Base-by-base conservation (phyloP, 331 rosid species). In the Telfairia occidentalis region DNA sequence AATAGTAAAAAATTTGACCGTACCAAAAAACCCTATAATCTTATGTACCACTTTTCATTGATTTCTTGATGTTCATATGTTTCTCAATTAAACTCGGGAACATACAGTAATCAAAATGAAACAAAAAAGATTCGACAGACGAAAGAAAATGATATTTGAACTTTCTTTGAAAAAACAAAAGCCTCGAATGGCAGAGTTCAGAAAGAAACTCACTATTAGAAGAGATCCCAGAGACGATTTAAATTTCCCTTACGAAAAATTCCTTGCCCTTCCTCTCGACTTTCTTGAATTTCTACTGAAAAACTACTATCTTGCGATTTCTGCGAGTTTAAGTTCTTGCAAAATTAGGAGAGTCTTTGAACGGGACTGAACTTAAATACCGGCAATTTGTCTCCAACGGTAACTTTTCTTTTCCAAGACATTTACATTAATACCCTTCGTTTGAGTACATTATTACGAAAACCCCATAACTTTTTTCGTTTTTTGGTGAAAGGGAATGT, bases 21-120 rank as follows among this genome's bases (percentile, higher is more conserved):
- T 5, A 70, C 37, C n/a, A n/a, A n/a, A 15, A 71, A 71, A 71
- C 75, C 75, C 75, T 71, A 71, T 0, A 16, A 71, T 46, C 43
- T 71, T 71, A 18, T 71, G 13, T 0, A 46, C 8, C 55, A 1
- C 7, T 16, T 45, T 7, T 48, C 59, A 16, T 9, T 60, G 2
- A 70, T 48, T 71, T 71, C 76, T 29, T 70, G 15, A 0, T 59
- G 37, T 18, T 18, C 43, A 61, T 61, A 43, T 61, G 24, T 61
- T 61, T 61, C 24, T 3, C 24, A 45, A n/a, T 13, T 69, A 43
- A 45, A 26, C 24, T 26, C 2, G 30, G 16, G 6, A 69, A 15
- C 40, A 45, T 7, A 69, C 74, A 69, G 54, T 6, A 45, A 13
- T 26, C 24, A 16, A 42, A 69, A 13, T 1, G 15, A 30, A 29